Base-by-base conservation (phyloP, 257 asterid species). In the Perilla frutescens region DNA sequence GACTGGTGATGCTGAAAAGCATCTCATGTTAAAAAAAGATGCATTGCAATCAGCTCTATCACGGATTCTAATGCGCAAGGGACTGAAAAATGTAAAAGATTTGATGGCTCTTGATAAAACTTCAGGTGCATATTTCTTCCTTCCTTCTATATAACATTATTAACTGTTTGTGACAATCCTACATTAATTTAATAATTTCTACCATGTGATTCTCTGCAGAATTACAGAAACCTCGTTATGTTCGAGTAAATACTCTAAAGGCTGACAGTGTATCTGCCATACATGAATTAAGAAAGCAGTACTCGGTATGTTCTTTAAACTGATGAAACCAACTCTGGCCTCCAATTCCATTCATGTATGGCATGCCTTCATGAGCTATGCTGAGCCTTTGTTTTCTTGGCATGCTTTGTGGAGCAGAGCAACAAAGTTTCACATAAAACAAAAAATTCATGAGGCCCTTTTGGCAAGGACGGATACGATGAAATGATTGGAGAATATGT, bases 201-300 rank as follows among this genome's bases (percentile, higher is more conserved):
- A n/a, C 45, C 31, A 0, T 62, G 34, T 39, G 55, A 56, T 40
- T 76, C 76, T 51, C 75, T 81, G 88, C 86, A 91, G 97, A 84
- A 73, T 76, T 80, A 75, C 83, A 53, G 8, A 95, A 90, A 80
- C 94, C 96, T 70, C 97, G 99, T 62, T 90, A 86, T 79, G 93
- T 89, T 80, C 96, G 98, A 76, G 96, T 95, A 43, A 95, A 95
- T 81, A 89, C 98, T 66, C 85, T 92, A 71, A 92, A 88, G 86
- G 77, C 83, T 66, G 90, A 87, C 49, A 84, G 87, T 40, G 90
- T 81, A 68, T 77, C 76, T 66, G 92, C 95, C 75, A 70, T 84
- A 43, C 60, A 67, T 7, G 94, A 92, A 80, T 60, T 95, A 76
- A 71, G 79, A 65, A 77, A 89, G 71, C 86, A 86, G 54, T 85